Base-by-base conservation (phyloP, 768 basidiomycete genomes). In the Candolleomyces aberdarensis region DNA sequence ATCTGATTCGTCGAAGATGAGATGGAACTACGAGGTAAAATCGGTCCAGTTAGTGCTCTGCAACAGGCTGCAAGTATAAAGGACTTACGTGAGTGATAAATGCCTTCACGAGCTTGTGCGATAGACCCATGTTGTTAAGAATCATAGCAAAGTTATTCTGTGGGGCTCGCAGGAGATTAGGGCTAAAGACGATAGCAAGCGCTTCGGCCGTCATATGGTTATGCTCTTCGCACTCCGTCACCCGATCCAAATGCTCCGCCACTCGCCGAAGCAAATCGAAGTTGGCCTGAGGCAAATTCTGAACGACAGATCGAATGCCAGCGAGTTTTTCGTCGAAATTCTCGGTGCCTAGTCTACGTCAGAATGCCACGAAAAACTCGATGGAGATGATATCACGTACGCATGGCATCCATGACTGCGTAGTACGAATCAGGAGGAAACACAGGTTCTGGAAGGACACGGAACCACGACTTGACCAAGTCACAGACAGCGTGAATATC, bases 181-280 rank as follows among this genome's bases (percentile, higher is more conserved):
- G 91, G 62, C 90, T 90, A 72, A 94, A 93, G 17, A 94, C 91
- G 56, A 93, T 92, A 0, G 93, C 88, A 3, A 95, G 78, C 7
- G 89, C 86, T 64, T 93, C 88, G 1, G 91, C 86, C 1, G 89
- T 91, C 93, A 95, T 95, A 62, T 94, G 92, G 66, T 94, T 95
- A 53, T 86, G 82, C 60, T 94, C 92, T 69, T 94, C 92, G 72
- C 82, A 91, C 68, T 94, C 91, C 4, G 91, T 91, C n/a, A 94
- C 89, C 69, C 91, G 91, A 68, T 94, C 91, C n/a, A 95, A 80
- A 72, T 94, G 93, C 65, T 93, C 91, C 3, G 87, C 78, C 14
- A 94, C 83, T 20, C 92, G 85, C 62, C 83, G 86, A 65, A 95
- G 77, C n/a, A 94, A 73, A 66, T 91, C 86, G 70, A 92, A 92